Evolutionary conservation across 1,284 basidiomycete genomes (phyloP).

Genomic region (Ceratobasidium sp.): DNA sequence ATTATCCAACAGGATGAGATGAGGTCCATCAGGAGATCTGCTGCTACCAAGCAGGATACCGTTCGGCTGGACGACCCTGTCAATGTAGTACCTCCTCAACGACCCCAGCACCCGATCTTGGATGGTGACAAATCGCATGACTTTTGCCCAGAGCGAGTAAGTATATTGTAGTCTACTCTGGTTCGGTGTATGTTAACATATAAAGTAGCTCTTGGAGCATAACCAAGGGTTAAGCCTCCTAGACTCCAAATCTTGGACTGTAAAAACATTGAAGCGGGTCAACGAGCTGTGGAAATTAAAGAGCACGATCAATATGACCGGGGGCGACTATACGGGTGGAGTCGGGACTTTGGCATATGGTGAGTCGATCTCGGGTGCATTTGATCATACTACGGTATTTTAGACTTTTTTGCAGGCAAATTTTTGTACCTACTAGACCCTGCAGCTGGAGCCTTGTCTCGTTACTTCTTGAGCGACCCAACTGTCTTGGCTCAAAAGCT

Average conservation of each 20-base stretch:
- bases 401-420: not conserved
- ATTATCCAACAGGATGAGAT: slow-evolving; percentile 2
- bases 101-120: not conserved
- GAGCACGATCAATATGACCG: not conserved
- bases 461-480: slow-evolving; percentile 13
- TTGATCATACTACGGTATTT: not conserved
- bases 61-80: not conserved
- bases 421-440: slow-evolving; percentile 15
- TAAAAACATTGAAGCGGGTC: not conserved
- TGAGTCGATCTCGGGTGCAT: not conserved
- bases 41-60: not conserved
- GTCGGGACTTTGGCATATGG: slow-evolving; percentile 1
- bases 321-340: not conserved
- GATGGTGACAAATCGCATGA: not conserved
- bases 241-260: not conserved
- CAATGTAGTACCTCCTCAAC: not conserved
- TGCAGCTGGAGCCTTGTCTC: not conserved
- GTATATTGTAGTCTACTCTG: not conserved
- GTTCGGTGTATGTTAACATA: not conserved
- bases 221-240: slow-evolving; percentile 4
- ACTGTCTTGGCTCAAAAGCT: not conserved
- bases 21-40: not conserved
- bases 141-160: not conserved
- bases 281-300: not conserved
- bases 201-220: slow-evolving; percentile 18